Base-by-base conservation (phyloP, 2,329 filamentous ascomycete species). In the Phoma herbarum region DNA sequence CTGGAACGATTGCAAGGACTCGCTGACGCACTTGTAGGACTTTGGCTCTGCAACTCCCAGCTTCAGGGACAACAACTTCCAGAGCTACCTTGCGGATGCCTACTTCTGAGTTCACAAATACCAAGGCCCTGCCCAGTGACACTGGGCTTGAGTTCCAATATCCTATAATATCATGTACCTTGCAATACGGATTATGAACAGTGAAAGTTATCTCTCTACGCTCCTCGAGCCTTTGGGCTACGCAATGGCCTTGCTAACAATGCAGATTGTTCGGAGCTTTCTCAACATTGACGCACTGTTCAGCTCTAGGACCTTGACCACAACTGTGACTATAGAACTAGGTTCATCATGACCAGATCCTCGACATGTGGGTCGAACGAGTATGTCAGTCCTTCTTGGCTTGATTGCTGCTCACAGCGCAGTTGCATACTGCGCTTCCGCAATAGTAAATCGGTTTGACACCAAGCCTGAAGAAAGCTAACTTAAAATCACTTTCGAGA, bases 1-100 rank as follows among this genome's bases (percentile, higher is more conserved):
- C n/a, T 28, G 8, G 1, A 8, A 2, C 11, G 6, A 5, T 12
- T 41, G 33, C 2, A 10, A 18, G 10, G 14, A 11, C 25, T 43
- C 18, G 22, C 35, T 55, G 16, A 59, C 11, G 18, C 9, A 10
- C 20, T 16, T 29, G 0, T 4, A 59, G 57, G 37, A 83, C 60
- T 84, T 83, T 64, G 82, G 78, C 1, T 53, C 56, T 47, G 82
- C 78, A 3, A 83, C 76, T 57, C 81, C 83, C 46, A 80, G 81
- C 4, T 83, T 84, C 57, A 80, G 80, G 61, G 78, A 84, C 63
- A 65, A 61, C 1, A 80, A 79, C n/a, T 83, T 82, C 60, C 64
- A 72, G n/a, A 75, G 49, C 3, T 84, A 84, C 63, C 63, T 86
- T n/a, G 71, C 57, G 0, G 49, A 71, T 35, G 70, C 70, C 9